phyloP scores from a whole-genome alignment of 768 basidiomycete species.

The Tricholoma sp. region DNA sequence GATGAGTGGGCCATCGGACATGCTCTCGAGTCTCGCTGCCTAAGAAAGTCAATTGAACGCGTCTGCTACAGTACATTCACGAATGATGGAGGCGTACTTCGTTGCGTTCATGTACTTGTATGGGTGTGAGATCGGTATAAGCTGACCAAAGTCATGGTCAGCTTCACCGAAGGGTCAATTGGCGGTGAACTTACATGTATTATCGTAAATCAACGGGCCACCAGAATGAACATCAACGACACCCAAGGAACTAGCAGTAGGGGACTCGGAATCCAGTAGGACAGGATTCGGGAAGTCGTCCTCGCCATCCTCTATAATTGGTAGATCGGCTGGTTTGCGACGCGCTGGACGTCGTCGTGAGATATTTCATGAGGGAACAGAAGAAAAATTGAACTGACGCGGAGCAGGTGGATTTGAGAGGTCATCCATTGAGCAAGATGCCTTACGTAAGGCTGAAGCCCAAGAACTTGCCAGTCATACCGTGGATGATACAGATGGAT shows the following conservation, averaged over 20 bases:
- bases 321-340: slow-evolving; percentile 12
- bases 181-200: not conserved
- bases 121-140: slow-evolving; percentile 6
- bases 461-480: no score
- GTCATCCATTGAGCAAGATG: not conserved
- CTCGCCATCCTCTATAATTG: slow-evolving; percentile 11
- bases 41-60: not conserved
- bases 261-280: not conserved
- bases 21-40: slow-evolving; percentile 20
- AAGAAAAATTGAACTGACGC: slow-evolving; percentile 9
- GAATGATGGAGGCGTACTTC: slow-evolving; percentile 10
- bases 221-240: slow-evolving; percentile 7
- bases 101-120: slow-evolving; percentile 21
- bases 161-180: not conserved
- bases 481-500: no score
- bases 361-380: not conserved
- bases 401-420: slow-evolving; percentile 6
- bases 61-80: not conserved
- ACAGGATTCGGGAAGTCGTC: slow-evolving; percentile 1
- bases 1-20: slow-evolving; percentile 47
- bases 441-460: no score
- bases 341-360: slow-evolving; percentile 9
- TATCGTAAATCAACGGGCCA: not conserved
- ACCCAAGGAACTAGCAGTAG: not conserved
- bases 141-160: not conserved